Evolutionary conservation across 192 early-diverging fungal genomes (phyloP), one percentile per base, ranked within the genome.

Genomic region (Podila epigama): DNA sequence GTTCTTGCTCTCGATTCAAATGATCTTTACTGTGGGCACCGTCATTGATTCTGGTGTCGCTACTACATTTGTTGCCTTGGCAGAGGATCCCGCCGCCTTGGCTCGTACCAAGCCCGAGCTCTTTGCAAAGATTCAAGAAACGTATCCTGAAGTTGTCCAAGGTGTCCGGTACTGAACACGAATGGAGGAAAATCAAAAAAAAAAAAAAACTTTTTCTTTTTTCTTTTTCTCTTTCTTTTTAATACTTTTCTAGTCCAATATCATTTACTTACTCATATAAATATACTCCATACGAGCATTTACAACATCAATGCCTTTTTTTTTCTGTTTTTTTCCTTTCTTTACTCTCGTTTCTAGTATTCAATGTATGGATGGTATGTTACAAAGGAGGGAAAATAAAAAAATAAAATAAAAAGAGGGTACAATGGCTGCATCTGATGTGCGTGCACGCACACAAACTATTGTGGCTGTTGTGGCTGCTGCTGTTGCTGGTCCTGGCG

Each of bases 41-140:
- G 94, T 94, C 40, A 95, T 99, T 64, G 89, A 92, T 37, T 90
- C 88, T 59, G 96, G 95, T n/a, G 90, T 92, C 0, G 83, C 91
- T n/a, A 93, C 97, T 18, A 97, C 97, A 1, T 98, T 97, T 87
- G 97, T 99, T 4, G 98, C 96, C 69, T 59, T 99, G 20, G 90
- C 91, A 13, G 93, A 93, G 75, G 93, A 95, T 58, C 95, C 94
- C n/a, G 86, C 87, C 3, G 92, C 91, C 1, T 83, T 96, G 83
- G 42, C 56, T 18, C 36, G 81, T 13, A 82, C 81, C 36, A 82
- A 82, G 55, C 81, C 81, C 0, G 61, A 65, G 37, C 34, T 82
- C 15, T 82, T 79, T 57, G 75, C 65, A 6, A 28, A 39, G 31
- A 82, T 79, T 44, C 73, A 69, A 8, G 59, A 32, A n/a, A 63